Evolutionary conservation across 2,329 filamentous ascomycete species (phyloP).

Genomic region (Septoria linicola): DNA sequence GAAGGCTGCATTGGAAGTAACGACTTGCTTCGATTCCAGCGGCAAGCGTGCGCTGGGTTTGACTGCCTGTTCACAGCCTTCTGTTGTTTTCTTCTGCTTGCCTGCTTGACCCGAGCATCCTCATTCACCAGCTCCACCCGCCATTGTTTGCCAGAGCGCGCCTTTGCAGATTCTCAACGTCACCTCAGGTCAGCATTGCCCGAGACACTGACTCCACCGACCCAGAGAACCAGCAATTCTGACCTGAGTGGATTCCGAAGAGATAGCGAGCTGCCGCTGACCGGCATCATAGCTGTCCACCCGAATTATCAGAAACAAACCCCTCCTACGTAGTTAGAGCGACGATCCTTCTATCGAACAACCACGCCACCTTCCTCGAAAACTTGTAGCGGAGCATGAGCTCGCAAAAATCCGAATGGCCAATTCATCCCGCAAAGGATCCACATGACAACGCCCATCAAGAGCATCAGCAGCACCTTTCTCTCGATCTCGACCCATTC

Average conservation of each 20-base stretch:
- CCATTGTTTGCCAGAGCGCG: constrained; percentile 6
- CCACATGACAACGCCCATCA: constrained; percentile 8
- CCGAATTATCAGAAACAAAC: constrained; percentile 4
- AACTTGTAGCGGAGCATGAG: constrained; percentile 34
- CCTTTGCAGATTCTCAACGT: not conserved
- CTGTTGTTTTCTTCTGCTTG: not conserved
- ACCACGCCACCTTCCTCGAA: not conserved
- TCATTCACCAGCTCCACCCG: not conserved
- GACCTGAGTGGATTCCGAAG: no score
- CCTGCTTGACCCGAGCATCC: not conserved
- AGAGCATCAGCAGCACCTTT: constrained; percentile 19
- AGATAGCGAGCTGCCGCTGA: constrained; percentile 5
- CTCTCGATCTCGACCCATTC: constrained; percentile 53
- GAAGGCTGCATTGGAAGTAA: no score
- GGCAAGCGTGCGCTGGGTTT: not conserved
- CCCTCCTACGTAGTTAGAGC: constrained; percentile 4
- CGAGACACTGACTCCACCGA: not conserved
- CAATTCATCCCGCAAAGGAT: constrained; percentile 24
- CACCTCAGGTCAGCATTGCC: constrained; percentile 9
- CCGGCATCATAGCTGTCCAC: constrained; percentile 11
- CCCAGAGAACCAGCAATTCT: not conserved
- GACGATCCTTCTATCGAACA: constrained; percentile 1
- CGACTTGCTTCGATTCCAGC: no score
- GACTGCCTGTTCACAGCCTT: not conserved
- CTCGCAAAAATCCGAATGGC: constrained; percentile 36